Evolutionary conservation across 306 rosid species (phyloP), one percentile per base, ranked within the genome.

Genomic region (Cicer bijugum): DNA sequence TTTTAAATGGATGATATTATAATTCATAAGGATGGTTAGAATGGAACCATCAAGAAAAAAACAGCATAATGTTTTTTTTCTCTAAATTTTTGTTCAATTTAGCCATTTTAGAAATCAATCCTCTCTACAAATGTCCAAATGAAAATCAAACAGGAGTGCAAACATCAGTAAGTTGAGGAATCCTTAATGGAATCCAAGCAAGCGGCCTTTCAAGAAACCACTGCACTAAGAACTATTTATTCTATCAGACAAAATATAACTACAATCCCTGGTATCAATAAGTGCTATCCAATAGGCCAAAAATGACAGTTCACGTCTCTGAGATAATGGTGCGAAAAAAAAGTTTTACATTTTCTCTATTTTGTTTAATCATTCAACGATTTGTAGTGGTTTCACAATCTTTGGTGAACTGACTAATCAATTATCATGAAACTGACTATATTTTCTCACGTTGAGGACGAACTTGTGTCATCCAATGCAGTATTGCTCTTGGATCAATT

Each of bases 1-100:
- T 28, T 28, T 28, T 28, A 57, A 3, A 86, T 92, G 68, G 84
- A 82, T 6, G 80, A 84, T 43, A 85, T 90, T 43, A 84, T 15
- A 69, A 50, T 47, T 88, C 96, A 1, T 33, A 42, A n/a, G 97
- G 96, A 6, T 92, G 97, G 96, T 81, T 83, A 14, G 92, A 90
- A 68, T 92, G 96, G 96, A 78, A 80, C 51, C 81, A 74, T 43
- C 86, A 28, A 28, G 35, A 23, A 23, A 23, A 23, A 23, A 23
- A 23, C 33, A 23, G 33, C 2, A 20, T 20, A 20, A 20, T 20
- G 23, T 20, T 20, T 1, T 20, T 20, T 20, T 23, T 23, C 3
- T 23, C 42, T 58, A 60, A n/a, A 60, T 60, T 1, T 12, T 37
- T 60, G 45, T 37, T 60, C 20, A n/a, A 14, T 37, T 37, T 12